A percentile compares a stretch with the other conserved stretches of the same genome.
Conservation (phyloP, 2,329 filamentous ascomycete species). For the Colletotrichum sp. region DNA sequence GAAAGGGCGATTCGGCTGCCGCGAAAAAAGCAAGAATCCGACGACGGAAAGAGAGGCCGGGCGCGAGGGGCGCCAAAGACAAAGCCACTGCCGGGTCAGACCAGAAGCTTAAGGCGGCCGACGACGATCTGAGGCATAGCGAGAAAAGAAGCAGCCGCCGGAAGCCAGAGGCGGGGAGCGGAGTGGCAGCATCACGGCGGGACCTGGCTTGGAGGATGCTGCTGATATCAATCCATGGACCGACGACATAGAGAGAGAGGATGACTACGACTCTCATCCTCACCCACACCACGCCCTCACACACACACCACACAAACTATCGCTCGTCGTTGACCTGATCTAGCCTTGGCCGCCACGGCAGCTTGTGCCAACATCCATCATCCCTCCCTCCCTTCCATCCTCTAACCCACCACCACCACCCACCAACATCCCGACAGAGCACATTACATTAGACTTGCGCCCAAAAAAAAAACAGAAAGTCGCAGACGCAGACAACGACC, state of each 20-base stretch:
- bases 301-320: not conserved
- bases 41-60: conserved; percentile 9
- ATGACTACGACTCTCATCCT: not conserved
- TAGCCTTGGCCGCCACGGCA: not conserved
- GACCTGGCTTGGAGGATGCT: not conserved
- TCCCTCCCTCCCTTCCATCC: not conserved
- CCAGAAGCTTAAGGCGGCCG: not conserved
- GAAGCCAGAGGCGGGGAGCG: not conserved
- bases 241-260: not conserved
- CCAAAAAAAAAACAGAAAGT: not conserved
- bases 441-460: not conserved
- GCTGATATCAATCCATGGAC: not conserved
- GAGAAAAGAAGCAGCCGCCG: not conserved
- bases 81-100: conserved; percentile 13
- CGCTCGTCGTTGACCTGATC: not conserved
- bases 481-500: not conserved
- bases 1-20: conserved; percentile 8
- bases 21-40: conserved; percentile 14
- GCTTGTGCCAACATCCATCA: not conserved
- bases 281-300: not conserved
- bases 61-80: conserved; percentile 15
- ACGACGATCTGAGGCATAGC: not conserved
- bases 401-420: not conserved
- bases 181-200: not conserved
- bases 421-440: not conserved